Conservation (phyloP, 495 filamentous ascomycete species). For the Geoglossum glabrum region DNA sequence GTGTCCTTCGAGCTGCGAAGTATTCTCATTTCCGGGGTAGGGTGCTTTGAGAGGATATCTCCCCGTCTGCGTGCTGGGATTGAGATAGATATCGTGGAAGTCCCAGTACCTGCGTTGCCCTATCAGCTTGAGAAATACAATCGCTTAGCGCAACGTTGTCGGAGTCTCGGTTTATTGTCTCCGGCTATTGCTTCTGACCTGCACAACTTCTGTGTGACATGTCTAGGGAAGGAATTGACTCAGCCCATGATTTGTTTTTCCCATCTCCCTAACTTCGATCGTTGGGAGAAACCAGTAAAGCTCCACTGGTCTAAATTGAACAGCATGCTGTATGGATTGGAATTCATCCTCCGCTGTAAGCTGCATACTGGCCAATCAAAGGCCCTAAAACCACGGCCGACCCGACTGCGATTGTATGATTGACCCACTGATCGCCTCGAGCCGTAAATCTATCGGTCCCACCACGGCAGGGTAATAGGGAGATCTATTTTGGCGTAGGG, state of each 20-base stretch:
- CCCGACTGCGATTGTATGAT: background rate
- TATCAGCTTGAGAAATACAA: background rate
- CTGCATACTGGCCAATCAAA: background rate
- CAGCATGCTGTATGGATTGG: background rate
- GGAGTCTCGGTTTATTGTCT: background rate
- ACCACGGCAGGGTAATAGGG: background rate
- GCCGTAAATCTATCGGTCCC: background rate
- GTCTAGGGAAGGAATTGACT: background rate
- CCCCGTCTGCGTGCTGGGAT: background rate
- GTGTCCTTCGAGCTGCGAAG: background rate
- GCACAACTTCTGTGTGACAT: background rate
- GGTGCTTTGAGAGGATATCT: background rate
- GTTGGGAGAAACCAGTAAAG: background rate
- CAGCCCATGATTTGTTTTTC: background rate
- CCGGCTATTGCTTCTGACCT: background rate
- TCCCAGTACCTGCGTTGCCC: background rate
- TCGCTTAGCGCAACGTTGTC: background rate
- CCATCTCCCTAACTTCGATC: background rate
- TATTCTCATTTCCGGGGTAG: no score
- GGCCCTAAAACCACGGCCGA: background rate
- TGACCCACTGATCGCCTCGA: background rate
- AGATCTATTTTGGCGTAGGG: background rate
- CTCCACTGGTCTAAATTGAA: background rate
- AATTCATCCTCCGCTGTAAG: background rate
- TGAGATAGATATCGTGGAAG: background rate